Base-by-base conservation (phyloP, 345 rosid species). In the Gossypium longicalyx region DNA sequence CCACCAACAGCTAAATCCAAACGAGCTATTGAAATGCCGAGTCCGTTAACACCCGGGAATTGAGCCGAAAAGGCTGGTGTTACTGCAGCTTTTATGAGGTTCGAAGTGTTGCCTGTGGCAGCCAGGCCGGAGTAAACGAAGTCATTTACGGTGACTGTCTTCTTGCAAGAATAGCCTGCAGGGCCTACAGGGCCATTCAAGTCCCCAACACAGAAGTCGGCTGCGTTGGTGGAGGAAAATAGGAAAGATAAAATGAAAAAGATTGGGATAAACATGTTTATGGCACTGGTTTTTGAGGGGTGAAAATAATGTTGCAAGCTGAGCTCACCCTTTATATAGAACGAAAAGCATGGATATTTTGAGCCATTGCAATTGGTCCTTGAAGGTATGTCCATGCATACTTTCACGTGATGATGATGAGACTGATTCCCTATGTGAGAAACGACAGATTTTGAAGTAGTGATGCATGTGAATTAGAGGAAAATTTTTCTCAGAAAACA, bases 141-240 rank as follows among this genome's bases (percentile, higher is more conserved):
- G 69, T 93, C 97, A n/a, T 83, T 56, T 5, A 71, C 90, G 0
- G 86, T 86, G 74, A 91, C 88, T n/a, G 79, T 59, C 76, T 78
- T 82, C 87, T 84, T 91, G 92, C 97, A 93, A 38, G 86, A 62
- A 81, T 82, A 91, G 5, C 98, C 98, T 44, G 94, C 70, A 23
- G 97, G 98, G 53, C 83, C 71, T 34, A 89, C 89, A 9, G 93
- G 85, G 34, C 58, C 82, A 0, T 59, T 27, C 4, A 86, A 76
- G 76, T 91, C 93, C 45, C 77, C 98, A 2, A 93, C 98, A 48
- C 97, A 93, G 76, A 89, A 93, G 80, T 93, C 98, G 49, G 88
- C 77, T 7, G 93, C 97, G 44, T 78, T 67, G 71, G 93, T 82
- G 66, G 85, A 20, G 71, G 91, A 74, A 34, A 84, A 71, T 72